Evolutionary conservation across 202 grass and related monocot species (phyloP).

Genomic region (Brachypodium distachyon): DNA sequence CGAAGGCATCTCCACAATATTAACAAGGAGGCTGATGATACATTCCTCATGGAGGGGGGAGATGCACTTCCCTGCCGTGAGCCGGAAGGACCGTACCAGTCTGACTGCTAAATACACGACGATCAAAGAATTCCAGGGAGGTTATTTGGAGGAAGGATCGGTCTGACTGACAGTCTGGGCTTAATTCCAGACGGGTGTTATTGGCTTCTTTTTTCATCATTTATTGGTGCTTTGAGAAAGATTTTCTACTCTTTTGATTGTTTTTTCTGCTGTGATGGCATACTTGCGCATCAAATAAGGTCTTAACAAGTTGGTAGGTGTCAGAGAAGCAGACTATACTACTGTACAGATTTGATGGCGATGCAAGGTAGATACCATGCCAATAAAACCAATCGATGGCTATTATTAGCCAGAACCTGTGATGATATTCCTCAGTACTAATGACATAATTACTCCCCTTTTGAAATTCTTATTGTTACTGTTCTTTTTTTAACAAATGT

Average conservation of each 20-base stretch:
- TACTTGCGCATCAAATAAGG: neutral
- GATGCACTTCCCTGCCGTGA: neutral
- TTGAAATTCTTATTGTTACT: neutral
- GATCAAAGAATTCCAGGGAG: neutral
- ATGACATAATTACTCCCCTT: neutral
- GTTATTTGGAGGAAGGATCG: neutral
- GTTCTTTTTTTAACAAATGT: neutral
- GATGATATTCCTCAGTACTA: neutral
- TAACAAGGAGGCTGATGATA: neutral
- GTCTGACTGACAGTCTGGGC: neutral
- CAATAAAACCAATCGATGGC: neutral
- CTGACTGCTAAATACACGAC: neutral
- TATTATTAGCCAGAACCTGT: too few relatives aligned
- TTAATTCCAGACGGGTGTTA: neutral
- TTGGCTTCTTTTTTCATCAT: neutral
- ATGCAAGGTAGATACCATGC: neutral
- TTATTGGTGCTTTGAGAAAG: neutral
- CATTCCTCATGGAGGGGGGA: neutral
- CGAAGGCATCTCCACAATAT: neutral
- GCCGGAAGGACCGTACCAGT: neutral
- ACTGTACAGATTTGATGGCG: neutral
- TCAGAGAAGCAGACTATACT: neutral
- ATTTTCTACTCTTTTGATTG: neutral
- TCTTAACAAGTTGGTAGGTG: neutral
- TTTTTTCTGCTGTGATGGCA: neutral